Conservation (phyloP, 768 basidiomycete genomes). For the Agaricus sinodeliciosus region DNA sequence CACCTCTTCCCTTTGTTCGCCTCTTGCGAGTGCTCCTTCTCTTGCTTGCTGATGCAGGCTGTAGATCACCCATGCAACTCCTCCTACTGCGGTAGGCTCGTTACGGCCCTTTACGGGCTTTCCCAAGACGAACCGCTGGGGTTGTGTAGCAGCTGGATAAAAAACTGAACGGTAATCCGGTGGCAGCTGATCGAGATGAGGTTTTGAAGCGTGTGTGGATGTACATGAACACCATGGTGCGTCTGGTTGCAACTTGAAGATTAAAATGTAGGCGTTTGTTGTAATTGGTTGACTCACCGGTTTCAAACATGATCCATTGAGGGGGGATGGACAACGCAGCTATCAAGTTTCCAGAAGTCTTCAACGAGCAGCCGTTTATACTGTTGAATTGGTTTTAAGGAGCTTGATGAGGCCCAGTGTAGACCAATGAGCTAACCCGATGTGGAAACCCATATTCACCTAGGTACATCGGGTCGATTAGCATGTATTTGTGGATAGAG, state of each 20-base stretch:
- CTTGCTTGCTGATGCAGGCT: constrained; percentile 31
- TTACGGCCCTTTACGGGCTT: constrained; percentile 71
- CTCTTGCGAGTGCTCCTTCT: neutral
- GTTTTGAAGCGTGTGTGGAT: constrained; percentile 55
- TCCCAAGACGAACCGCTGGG: constrained; percentile 52
- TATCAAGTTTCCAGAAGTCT: constrained; percentile 59
- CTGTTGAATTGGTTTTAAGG: constrained; percentile 21
- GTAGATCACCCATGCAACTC: constrained; percentile 68
- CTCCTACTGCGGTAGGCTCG: constrained; percentile 61
- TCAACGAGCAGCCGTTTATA: constrained; percentile 73
- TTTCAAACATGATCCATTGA: constrained; percentile 64
- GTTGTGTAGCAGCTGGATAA: constrained; percentile 43
- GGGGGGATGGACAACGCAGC: constrained; percentile 49
- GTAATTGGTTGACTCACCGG: constrained; percentile 34
- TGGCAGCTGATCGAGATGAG: constrained; percentile 42
- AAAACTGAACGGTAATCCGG: constrained; percentile 38
- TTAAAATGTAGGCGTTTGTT: neutral
- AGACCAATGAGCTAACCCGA: constrained; percentile 31
- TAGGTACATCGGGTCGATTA: constrained; percentile 19
- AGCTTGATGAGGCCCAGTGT: neutral
- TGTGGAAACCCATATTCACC: constrained; percentile 70
- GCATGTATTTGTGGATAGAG: neutral
- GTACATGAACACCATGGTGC: constrained; percentile 73
- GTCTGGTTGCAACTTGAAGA: constrained; percentile 29
- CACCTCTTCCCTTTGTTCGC: constrained; percentile 1